These are phyloP conservation scores for Fusarium sp. DNA, from an alignment of 2,329 filamentous ascomycete genomes.

Conservation along the genomic window DNA sequence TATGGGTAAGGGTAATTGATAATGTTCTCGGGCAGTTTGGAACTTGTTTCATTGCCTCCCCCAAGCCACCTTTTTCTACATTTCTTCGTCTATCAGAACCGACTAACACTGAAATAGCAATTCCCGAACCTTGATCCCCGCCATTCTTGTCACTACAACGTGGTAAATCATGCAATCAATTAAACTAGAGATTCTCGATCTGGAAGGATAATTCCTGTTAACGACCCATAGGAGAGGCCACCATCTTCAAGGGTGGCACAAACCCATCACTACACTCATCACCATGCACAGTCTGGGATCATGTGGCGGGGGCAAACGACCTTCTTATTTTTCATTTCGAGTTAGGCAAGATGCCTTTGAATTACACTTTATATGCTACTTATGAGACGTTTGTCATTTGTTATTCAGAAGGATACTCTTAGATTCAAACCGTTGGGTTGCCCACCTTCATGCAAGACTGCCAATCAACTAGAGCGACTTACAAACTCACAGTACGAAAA, in stretches of 20 bases:
- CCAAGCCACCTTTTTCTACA: conserved; percentile 24
- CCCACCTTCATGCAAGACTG: background rate
- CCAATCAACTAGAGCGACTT: background rate
- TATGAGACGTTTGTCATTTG: background rate
- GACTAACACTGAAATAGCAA: conserved; percentile 25
- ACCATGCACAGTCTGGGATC: conserved; percentile 2
- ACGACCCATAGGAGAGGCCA: background rate
- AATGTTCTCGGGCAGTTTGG: background rate
- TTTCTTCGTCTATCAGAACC: conserved; percentile 14
- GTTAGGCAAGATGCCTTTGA: background rate
- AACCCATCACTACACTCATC: background rate
- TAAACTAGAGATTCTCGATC: background rate
- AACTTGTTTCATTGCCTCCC: conserved; percentile 25
- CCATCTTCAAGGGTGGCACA: background rate
- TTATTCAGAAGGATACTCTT: background rate
- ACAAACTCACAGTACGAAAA: background rate
- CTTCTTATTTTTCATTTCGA: too few relatives aligned
- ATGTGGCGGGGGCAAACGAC: conserved; percentile 1
- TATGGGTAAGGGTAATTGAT: conserved; percentile 2
- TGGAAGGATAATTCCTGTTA: background rate
- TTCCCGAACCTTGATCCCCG: conserved; percentile 13
- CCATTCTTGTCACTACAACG: background rate
- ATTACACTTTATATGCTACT: background rate
- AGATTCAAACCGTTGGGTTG: background rate
- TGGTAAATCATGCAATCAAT: background rate